phyloP scores from a whole-genome alignment of 2,329 filamentous ascomycete species.

The Fusarium stilboides region DNA sequence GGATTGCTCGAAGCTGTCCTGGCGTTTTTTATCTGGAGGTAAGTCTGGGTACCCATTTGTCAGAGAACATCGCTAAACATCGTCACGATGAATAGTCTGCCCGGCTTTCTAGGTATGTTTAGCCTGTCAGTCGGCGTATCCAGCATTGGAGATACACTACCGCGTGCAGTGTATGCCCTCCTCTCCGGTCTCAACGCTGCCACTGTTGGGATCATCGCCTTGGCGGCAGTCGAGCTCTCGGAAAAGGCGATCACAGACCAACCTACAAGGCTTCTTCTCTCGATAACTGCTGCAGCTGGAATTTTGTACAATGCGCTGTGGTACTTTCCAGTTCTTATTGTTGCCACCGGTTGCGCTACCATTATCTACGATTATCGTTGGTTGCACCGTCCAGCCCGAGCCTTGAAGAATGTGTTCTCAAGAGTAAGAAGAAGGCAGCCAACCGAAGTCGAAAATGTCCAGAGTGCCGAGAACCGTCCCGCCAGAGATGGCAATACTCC shows the following conservation, averaged over 20 bases:
- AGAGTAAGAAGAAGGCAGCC: fast-evolving
- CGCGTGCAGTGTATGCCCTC: constrained; percentile 75
- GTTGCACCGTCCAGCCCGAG: constrained; percentile 55
- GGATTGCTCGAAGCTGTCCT: constrained; percentile 72
- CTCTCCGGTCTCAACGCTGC: constrained; percentile 80
- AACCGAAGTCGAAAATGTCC: fast-evolving
- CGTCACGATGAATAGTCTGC: constrained; percentile 60
- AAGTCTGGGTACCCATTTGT: constrained; percentile 57
- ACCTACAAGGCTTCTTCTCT: constrained; percentile 74
- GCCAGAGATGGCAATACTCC: not conserved
- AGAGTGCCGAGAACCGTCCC: not conserved
- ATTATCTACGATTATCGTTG: constrained; percentile 46
- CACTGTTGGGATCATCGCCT: constrained; percentile 79
- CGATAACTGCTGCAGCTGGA: constrained; percentile 74
- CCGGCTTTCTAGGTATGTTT: constrained; percentile 80
- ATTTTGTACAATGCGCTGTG: constrained; percentile 80
- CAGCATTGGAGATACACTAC: constrained; percentile 71
- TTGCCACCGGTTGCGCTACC: not conserved
- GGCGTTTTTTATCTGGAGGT: constrained; percentile 76
- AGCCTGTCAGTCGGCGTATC: constrained; percentile 76
- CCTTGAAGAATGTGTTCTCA: fast-evolving
- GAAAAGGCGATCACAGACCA: constrained; percentile 77
- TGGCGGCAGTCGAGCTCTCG: constrained; percentile 78
- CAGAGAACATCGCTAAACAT: constrained; percentile 45
- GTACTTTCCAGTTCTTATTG: constrained; percentile 76